Evolutionary conservation across 768 basidiomycete species (phyloP), one percentile per base, ranked within the genome.

Genomic region (Russula emetica): DNA sequence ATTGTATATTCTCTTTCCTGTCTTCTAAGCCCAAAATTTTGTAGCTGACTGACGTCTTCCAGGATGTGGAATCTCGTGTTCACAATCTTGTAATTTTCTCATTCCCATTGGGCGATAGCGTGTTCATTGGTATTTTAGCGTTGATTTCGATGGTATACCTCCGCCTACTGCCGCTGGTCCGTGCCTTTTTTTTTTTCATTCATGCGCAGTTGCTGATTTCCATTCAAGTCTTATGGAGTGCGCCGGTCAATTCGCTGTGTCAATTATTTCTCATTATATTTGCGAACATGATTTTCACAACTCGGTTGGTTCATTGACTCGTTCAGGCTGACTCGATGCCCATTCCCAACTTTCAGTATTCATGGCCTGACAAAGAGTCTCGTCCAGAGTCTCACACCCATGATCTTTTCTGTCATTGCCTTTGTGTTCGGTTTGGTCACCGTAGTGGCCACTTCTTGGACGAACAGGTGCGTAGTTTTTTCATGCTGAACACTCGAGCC

Each of bases 141-240:
- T 51, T 42, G n/a, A 13, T 22, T 34, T 4, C 10, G 0, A 1
- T 1, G 5, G 2, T 32, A 1, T 4, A 16, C 0, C 7, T 2
- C 8, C 16, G 9, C 14, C 59, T 14, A 1, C 59, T 14, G 0
- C 4, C 0, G 1, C 13, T n/a, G 4, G 59, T 52, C 2, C 8
- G 59, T 60, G 44, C n/a, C 9, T 18, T 42, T 20, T 40, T 38
- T 9, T 32, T 42, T 32, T 51, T 38, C 5, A 18, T 51, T 44
- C 59, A 38, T 11, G 11, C n/a, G 2, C 28, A 0, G n/a, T 24
- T 60, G 16, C 40, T 60, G 42, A 60, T 24, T 53, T 16, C 16
- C 30, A 52, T 13, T 30, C n/a, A 44, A 60, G 59, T n/a, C 18
- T 16, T 32, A 44, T 60, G 59, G 59, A 30, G n/a, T 14, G 59